Conservation (phyloP, 1,139 yeast species). For the Diutina siamensis region DNA sequence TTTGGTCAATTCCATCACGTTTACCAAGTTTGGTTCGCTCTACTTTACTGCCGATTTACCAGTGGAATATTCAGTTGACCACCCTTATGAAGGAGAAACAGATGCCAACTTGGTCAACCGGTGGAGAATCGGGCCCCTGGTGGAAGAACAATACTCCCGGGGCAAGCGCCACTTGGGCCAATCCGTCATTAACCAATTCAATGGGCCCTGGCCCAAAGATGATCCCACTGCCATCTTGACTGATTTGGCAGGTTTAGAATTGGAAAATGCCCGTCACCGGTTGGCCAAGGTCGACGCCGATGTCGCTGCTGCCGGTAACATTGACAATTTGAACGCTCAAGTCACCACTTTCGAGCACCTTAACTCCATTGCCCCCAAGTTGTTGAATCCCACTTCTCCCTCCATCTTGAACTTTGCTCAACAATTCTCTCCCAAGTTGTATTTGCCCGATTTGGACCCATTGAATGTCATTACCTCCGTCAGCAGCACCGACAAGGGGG, state of each 20-base stretch:
- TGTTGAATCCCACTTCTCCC: slow-evolving; percentile 39
- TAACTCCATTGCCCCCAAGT: slow-evolving; percentile 38
- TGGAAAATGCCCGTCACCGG: slow-evolving; percentile 49
- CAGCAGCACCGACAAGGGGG: slow-evolving; percentile 11
- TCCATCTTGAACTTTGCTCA: slow-evolving; percentile 49
- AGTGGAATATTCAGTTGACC: slow-evolving; percentile 28
- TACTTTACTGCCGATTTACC: slow-evolving; percentile 59
- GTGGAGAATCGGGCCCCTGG: slow-evolving; percentile 89
- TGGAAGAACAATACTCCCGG: slow-evolving; percentile 69
- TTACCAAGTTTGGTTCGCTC: slow-evolving; percentile 70
- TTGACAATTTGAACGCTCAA: slow-evolving; percentile 32
- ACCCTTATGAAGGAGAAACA: slow-evolving; percentile 53
- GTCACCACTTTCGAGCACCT: slow-evolving; percentile 51
- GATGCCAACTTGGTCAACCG: slow-evolving; percentile 44
- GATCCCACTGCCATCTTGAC: slow-evolving; percentile 49
- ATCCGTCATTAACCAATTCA: slow-evolving; percentile 30
- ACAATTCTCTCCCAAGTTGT: slow-evolving; percentile 63
- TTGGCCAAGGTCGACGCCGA: slow-evolving; percentile 33
- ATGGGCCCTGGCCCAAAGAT: slow-evolving; percentile 68
- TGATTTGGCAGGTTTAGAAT: slow-evolving; percentile 55
- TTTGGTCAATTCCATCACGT: slow-evolving; percentile 37
- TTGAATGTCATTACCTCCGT: slow-evolving; percentile 56
- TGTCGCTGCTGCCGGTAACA: slow-evolving; percentile 35
- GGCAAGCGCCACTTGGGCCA: slow-evolving; percentile 40
- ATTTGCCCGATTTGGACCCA: slow-evolving; percentile 81